A percentile compares a stretch with the other conserved stretches of the same genome.
phyloP scores from a whole-genome alignment of 2,329 filamentous ascomycete genomes.

The Botrytis elliptica region DNA sequence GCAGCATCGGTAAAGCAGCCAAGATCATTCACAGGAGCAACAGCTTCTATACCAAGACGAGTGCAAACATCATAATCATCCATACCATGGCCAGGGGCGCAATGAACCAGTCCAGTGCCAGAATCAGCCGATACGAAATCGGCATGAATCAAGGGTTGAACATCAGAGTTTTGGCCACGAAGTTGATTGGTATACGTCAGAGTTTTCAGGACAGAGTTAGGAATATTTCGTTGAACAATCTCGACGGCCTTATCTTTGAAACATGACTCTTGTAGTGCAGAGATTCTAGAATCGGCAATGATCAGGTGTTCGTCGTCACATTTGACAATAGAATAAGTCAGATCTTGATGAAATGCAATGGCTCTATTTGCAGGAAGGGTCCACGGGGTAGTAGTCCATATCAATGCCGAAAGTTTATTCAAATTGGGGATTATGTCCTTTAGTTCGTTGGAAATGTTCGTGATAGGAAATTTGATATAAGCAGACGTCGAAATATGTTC shows the following conservation, averaged over 20 bases:
- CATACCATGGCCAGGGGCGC: constrained; percentile 92
- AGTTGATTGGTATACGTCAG: constrained; percentile 71
- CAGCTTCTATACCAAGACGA: constrained; percentile 66
- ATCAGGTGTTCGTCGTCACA: constrained; percentile 60
- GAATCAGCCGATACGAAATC: constrained; percentile 87
- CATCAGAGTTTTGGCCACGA: constrained; percentile 53
- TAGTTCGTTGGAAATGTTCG: constrained; percentile 46
- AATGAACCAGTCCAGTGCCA: constrained; percentile 93
- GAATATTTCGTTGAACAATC: constrained; percentile 55
- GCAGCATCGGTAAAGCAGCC: constrained; percentile 80
- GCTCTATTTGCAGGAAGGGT: constrained; percentile 90
- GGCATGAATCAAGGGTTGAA: constrained; percentile 74
- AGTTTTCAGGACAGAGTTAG: constrained; percentile 63
- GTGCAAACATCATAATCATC: constrained; percentile 89
- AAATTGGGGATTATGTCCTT: constrained; percentile 41
- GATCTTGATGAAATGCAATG: constrained; percentile 74
- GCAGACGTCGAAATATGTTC: constrained; percentile 69
- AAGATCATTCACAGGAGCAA: constrained; percentile 79
- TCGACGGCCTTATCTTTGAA: constrained; percentile 38
- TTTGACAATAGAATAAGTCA: constrained; percentile 70
- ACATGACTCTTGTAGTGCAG: constrained; percentile 52
- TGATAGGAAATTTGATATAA: constrained; percentile 77
- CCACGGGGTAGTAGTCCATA: constrained; percentile 99
- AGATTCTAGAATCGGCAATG: constrained; percentile 68
- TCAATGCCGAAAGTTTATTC: constrained; percentile 68